Percentiles rank a stretch among this genome's conserved stretches.
Evolutionary conservation across 2,329 filamentous ascomycete genomes (phyloP).

Genomic region (Didymella pomorum): DNA sequence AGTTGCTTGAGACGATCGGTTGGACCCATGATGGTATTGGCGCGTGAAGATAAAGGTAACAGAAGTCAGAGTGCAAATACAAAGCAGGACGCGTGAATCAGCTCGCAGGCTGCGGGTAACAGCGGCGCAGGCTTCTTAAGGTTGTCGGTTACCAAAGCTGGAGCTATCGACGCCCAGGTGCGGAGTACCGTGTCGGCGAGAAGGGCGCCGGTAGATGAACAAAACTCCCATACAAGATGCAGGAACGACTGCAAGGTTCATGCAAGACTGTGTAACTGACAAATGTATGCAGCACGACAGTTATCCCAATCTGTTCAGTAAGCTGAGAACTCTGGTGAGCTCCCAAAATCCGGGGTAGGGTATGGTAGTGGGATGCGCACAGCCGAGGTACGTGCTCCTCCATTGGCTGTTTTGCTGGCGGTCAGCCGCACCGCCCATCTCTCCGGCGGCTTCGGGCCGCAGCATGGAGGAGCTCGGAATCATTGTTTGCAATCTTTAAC

Average conservation of each 20-base stretch:
- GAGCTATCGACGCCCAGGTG: constrained; percentile 26
- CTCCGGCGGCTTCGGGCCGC: constrained; percentile 17
- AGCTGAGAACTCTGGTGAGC: constrained; percentile 2
- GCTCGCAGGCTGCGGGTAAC: background rate
- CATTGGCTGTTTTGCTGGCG: constrained; percentile 21
- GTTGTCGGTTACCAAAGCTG: constrained; percentile 4
- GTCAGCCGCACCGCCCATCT: constrained; percentile 17
- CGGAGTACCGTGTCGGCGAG: constrained; percentile 24
- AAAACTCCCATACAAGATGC: background rate
- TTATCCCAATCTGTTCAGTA: background rate
- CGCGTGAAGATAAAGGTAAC: background rate
- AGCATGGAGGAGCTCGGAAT: background rate
- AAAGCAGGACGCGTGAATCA: background rate
- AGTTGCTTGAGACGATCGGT: constrained; percentile 47
- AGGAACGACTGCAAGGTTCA: background rate
- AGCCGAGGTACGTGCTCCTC: constrained; percentile 41
- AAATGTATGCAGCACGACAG: background rate
- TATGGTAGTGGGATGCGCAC: constrained; percentile 26
- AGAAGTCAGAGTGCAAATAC: background rate
- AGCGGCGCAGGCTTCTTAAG: constrained; percentile 18
- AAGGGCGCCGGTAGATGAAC: constrained; percentile 9
- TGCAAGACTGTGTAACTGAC: background rate
- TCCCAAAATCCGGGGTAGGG: constrained; percentile 33
- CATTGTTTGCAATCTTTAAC: background rate
- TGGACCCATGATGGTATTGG: constrained; percentile 20